Base-by-base conservation (phyloP, 148 eudicot species). In the Pharnaceum exiguum region DNA sequence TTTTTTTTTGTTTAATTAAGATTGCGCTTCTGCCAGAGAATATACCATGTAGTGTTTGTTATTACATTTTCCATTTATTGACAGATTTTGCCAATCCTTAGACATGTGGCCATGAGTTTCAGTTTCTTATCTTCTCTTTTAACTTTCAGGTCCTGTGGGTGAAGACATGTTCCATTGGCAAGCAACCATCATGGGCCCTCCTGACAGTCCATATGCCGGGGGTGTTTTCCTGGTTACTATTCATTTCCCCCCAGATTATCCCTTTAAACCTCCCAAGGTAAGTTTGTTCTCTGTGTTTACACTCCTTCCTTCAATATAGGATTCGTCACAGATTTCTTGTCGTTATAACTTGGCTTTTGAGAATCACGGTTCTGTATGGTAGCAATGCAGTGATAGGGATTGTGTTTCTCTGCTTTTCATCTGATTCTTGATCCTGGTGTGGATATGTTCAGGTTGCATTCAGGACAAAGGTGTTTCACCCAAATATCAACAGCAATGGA, bases 381-480 rank as follows among this genome's bases (percentile, higher is more conserved):
- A 24, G 17, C 19, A 16, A 3, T 49, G 35, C 8, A 7, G 19
- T 13, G 9, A 28, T 10, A 49, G 21, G 15, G 32, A 49, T 15
- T n/a, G 3, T 26, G 11, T 51, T 5, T 3, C 33, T 25, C 31
- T 47, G 30, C 23, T 24, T 46, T 39, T 48, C 39, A 9, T 36
- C 11, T 52, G n/a, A n/a, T n/a, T n/a, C n/a, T n/a, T n/a, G n/a
- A n/a, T n/a, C n/a, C 11, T 44, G 57, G 19, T 39, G 46, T 62
- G n/a, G 10, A 64, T 33, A 24, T 32, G 17, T 32, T 39, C 79
- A 87, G 95, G 95, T 87, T 23, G 78, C 78, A 2, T 74, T 74
- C 45, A 69, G 78, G 74, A 74, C 78, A 21, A 74, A 74, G 51
- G 78, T 74, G 40, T 74, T 69, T 36, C 78, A 74, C 70, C 78